A percentile compares a stretch with the other conserved stretches of the same genome.
Evolutionary conservation across 352 stramenopile species (phyloP).

Genomic region (Phytophthora crassamura): DNA sequence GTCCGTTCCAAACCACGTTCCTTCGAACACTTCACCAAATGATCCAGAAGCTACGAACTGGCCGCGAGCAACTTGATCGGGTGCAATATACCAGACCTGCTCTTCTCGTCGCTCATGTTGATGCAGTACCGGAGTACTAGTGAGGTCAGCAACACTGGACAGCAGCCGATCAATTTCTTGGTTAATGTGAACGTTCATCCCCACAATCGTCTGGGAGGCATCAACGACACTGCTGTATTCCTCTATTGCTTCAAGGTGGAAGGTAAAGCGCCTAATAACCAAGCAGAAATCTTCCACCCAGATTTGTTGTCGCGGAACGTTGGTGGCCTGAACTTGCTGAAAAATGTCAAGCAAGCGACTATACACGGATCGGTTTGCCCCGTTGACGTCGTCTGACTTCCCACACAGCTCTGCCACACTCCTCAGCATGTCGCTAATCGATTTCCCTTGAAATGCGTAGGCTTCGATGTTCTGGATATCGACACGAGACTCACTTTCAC

Average conservation of each 20-base stretch:
- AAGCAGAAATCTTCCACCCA: neutral
- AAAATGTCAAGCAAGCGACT: constrained; percentile 1
- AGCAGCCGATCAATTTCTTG: too few species aligned
- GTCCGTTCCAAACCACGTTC: too few species aligned
- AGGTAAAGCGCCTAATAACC: neutral
- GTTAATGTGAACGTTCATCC: too few species aligned
- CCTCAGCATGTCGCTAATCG: neutral
- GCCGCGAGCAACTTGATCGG: too few species aligned
- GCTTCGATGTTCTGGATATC: neutral
- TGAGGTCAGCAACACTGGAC: too few species aligned
- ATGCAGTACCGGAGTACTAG: too few species aligned
- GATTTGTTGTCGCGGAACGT: neutral
- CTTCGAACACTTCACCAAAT: too few species aligned
- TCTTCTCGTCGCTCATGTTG: too few species aligned
- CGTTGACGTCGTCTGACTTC: neutral
- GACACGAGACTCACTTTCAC: neutral
- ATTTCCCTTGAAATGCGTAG: neutral
- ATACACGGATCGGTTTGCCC: neutral
- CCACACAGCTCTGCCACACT: neutral
- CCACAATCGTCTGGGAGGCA: too few species aligned
- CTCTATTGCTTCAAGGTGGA: neutral
- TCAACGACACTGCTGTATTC: too few species aligned
- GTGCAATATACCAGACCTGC: too few species aligned
- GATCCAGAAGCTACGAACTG: too few species aligned
- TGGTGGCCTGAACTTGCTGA: neutral